Percentiles rank a stretch among this genome's conserved stretches.
Conservation (phyloP, 768 basidiomycete species). For the Russula ochroleuca region DNA sequence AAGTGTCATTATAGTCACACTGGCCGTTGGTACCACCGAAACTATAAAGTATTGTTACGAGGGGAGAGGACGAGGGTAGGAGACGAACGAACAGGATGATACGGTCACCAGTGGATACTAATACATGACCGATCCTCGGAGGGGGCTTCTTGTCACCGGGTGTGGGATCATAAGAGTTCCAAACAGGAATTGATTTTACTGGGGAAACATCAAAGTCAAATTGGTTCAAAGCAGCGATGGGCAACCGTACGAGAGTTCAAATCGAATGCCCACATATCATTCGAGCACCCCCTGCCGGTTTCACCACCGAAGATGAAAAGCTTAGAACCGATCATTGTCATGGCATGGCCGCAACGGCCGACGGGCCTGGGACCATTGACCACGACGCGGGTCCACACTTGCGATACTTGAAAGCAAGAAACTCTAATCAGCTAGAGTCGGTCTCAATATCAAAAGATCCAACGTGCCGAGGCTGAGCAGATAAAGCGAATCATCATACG, state of each 20-base stretch:
- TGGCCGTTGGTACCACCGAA: conserved; percentile 98
- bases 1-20: conserved; percentile 98
- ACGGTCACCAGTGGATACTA: conserved; percentile 67
- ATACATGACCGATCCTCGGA: conserved; percentile 86
- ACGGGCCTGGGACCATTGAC: conserved; percentile 72
- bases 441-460: conserved; percentile 1
- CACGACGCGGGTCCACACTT: conserved; percentile 89
- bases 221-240: conserved; percentile 10
- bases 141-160: conserved; percentile 60
- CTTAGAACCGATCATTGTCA: conserved; percentile 83
- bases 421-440: neutral
- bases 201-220: conserved; percentile 35
- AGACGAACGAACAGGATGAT: conserved; percentile 21
- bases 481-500: conserved; percentile 85
- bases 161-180: conserved; percentile 72
- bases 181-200: conserved; percentile 78
- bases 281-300: conserved; percentile 87
- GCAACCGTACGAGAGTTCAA: conserved; percentile 67
- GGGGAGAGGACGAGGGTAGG: conserved; percentile 15
- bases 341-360: conserved; percentile 89
- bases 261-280: conserved; percentile 86
- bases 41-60: conserved; percentile 38
- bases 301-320: conserved; percentile 97
- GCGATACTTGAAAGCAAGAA: conserved; percentile 54
- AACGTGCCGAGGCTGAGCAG: conserved; percentile 85